phyloP scores from a whole-genome alignment of 352 stramenopile genomes.

The Phytophthora melonis region DNA sequence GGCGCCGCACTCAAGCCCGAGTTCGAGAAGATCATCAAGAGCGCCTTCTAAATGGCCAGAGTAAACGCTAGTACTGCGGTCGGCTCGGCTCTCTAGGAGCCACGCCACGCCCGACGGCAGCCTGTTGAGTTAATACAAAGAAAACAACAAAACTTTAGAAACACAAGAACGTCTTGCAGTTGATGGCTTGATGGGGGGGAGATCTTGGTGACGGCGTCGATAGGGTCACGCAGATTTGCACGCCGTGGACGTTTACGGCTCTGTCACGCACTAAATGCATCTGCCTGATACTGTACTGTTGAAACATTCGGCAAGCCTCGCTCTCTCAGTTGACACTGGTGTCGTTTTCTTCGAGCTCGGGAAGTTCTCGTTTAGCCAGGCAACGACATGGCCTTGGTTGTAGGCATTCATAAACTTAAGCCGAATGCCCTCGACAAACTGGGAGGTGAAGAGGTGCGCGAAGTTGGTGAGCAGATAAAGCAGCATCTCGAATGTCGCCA shows the following conservation, averaged over 20 bases:
- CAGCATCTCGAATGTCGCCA: background rate
- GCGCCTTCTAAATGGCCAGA: conserved; percentile 39
- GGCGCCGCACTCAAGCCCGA: conserved; percentile 90
- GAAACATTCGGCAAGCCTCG: too few species aligned
- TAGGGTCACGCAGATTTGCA: background rate
- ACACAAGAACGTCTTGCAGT: background rate
- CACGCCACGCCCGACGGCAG: background rate
- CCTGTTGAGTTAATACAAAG: conserved; percentile 20
- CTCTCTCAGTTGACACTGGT: too few species aligned
- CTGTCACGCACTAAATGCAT: too few species aligned
- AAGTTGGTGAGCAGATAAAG: background rate
- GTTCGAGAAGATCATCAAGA: conserved; percentile 87
- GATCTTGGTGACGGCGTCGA: too few species aligned
- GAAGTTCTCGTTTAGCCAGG: too few species aligned
- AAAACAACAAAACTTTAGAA: conserved; percentile 10
- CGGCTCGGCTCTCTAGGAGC: conserved; percentile 8
- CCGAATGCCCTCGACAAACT: too few species aligned
- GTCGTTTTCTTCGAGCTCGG: too few species aligned
- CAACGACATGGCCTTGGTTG: too few species aligned
- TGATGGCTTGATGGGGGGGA: too few species aligned
- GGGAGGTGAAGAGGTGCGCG: background rate
- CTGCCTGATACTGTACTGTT: too few species aligned
- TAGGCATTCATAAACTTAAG: too few species aligned
- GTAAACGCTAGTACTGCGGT: background rate
- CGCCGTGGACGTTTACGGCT: background rate